A percentile compares a stretch with the other conserved stretches of the same genome.
Evolutionary conservation across 2,329 filamentous ascomycete genomes (phyloP).

Genomic region (Fusarium temperatum): DNA sequence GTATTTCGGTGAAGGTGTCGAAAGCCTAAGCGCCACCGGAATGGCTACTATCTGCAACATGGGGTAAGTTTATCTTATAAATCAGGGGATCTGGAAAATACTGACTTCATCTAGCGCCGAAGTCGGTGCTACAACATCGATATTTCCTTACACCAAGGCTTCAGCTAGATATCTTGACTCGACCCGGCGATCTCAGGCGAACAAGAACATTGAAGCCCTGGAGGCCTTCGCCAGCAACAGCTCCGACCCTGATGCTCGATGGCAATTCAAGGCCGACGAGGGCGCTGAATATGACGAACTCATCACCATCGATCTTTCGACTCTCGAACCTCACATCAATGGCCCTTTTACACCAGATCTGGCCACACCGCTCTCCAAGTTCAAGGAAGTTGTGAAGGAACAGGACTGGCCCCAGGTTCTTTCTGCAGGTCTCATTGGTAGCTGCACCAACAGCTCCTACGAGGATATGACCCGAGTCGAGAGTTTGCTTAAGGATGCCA

Average conservation of each 20-base stretch:
- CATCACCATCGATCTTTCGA: conserved; percentile 93
- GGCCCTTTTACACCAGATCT: conserved; percentile 98
- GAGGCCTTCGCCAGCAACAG: conserved; percentile 60
- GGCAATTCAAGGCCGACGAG: conserved; percentile 78
- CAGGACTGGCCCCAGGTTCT: conserved; percentile 97
- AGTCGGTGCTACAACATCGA: conserved; percentile 93
- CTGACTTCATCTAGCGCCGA: conserved; percentile 60
- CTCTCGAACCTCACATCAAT: conserved; percentile 98
- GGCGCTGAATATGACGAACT: conserved; percentile 93
- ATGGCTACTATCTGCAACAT: conserved; percentile 95
- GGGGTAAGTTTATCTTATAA: conserved; percentile 51
- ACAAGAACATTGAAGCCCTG: conserved; percentile 70
- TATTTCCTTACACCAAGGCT: conserved; percentile 90
- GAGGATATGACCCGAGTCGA: conserved; percentile 95
- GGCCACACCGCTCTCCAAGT: conserved; percentile 97
- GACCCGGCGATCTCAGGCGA: conserved; percentile 74
- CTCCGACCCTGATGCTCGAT: conserved; percentile 58
- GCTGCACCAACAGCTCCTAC: conserved; percentile 91
- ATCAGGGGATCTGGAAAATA: not conserved
- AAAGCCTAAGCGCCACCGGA: conserved; percentile 88
- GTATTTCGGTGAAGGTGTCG: conserved; percentile 89
- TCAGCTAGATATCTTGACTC: conserved; percentile 87
- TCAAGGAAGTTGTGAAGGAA: conserved; percentile 90
- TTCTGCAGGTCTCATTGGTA: conserved; percentile 96
- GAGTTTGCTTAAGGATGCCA: conserved; percentile 81